Evolutionary conservation across 345 rosid genomes (phyloP).

Genomic region (Excoecaria cochinchinensis): DNA sequence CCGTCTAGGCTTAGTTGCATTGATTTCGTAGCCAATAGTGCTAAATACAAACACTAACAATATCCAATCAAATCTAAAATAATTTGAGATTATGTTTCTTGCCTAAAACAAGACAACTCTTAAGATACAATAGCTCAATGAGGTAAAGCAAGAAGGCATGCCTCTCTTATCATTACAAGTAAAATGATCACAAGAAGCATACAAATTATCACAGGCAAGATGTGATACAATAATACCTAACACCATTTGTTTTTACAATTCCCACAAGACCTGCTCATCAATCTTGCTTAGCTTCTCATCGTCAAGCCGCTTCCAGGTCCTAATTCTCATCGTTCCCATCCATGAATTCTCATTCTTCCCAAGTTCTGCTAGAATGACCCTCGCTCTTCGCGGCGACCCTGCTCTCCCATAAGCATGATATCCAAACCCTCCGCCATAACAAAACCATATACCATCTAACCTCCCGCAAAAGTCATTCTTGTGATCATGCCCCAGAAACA

Average conservation of each 20-base stretch:
- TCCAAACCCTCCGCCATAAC: constrained; percentile 95
- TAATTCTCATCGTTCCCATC: constrained; percentile 55
- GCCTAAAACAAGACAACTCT: no score
- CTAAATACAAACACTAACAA: no score
- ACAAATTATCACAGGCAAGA: not conserved
- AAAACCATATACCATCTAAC: constrained; percentile 74
- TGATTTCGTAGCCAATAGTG: no score
- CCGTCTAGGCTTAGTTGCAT: no score
- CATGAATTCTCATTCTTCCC: constrained; percentile 48
- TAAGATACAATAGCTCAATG: no score
- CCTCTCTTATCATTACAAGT: not conserved
- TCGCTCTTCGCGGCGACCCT: constrained; percentile 75
- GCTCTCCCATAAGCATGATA: constrained; percentile 83
- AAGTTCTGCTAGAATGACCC: constrained; percentile 67
- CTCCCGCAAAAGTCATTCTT: constrained; percentile 82
- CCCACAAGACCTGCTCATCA: constrained; percentile 77
- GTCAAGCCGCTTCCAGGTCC: constrained; percentile 86
- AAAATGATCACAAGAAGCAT: not conserved
- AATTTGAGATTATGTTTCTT: no score
- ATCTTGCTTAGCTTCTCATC: constrained; percentile 63
- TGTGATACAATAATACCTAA: not conserved
- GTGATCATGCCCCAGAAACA: constrained; percentile 87
- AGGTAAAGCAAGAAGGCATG: no score
- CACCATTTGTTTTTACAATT: constrained; percentile 14
- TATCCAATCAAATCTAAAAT: no score